Evolutionary conservation across 108 stramenopile genomes (phyloP).

Genomic region (Fragilariopsis cylindrus): DNA sequence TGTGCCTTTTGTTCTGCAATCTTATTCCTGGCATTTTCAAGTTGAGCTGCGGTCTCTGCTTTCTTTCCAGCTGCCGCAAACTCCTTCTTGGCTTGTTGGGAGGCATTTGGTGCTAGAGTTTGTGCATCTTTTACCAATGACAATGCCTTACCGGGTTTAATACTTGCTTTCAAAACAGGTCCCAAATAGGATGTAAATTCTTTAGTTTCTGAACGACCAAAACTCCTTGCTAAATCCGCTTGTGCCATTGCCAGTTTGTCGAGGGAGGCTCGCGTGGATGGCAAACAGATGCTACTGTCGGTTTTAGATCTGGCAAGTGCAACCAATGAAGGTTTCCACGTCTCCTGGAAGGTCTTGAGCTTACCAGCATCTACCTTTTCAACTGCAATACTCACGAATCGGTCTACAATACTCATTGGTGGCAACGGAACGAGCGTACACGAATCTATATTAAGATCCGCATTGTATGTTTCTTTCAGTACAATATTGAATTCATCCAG

Average conservation of each 20-base stretch:
- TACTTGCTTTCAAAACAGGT: neutral
- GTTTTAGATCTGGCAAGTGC: neutral
- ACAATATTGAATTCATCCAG: neutral
- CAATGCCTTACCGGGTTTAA: neutral
- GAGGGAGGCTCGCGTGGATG: neutral
- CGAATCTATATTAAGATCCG: neutral
- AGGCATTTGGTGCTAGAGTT: neutral
- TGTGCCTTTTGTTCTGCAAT: constrained; percentile 5
- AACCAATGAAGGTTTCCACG: neutral
- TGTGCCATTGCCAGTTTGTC: constrained; percentile 10
- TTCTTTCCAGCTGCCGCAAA: constrained; percentile 6
- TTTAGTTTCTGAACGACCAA: neutral
- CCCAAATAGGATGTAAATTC: neutral
- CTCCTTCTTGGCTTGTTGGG: constrained; percentile 7
- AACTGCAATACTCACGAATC: neutral
- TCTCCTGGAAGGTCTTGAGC: constrained; percentile 10
- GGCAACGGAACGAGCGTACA: neutral
- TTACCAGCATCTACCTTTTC: constrained; percentile 2
- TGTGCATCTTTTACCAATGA: neutral
- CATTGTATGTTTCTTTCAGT: neutral
- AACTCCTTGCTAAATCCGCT: neutral
- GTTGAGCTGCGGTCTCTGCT: constrained; percentile 3
- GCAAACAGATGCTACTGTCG: neutral
- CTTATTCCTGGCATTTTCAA: constrained; percentile 10
- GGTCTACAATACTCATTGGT: neutral